These are phyloP conservation scores for Fusarium solani-melongenae DNA, from an alignment of 2,329 filamentous ascomycete species.

Conservation along the genomic window DNA sequence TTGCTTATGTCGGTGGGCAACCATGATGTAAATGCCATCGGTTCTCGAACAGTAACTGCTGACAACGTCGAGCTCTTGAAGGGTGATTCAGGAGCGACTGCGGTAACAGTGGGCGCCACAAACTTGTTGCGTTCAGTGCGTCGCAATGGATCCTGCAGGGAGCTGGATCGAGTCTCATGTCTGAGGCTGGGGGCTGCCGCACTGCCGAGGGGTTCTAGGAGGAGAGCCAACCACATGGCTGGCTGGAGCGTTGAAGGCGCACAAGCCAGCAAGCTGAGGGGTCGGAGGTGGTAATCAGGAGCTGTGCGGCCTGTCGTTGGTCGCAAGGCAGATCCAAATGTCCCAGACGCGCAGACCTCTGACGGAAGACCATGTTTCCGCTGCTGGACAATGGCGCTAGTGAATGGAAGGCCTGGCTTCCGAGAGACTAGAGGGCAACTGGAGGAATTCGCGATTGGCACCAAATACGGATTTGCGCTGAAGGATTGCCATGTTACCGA, in stretches of 20 bases:
- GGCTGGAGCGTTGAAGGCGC: slow-evolving; percentile 2
- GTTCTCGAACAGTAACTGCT: not conserved
- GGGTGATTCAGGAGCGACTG: not conserved
- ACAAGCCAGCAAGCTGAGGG: slow-evolving; percentile 1
- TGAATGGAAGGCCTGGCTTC: slow-evolving; percentile 39
- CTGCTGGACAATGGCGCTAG: slow-evolving; percentile 37
- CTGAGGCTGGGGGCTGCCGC: slow-evolving; percentile 6
- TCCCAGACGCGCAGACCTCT: slow-evolving; percentile 17
- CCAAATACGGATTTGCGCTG: not conserved
- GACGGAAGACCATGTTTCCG: slow-evolving; percentile 39
- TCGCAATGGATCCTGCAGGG: slow-evolving; percentile 1
- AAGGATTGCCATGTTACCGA: slow-evolving; percentile 3
- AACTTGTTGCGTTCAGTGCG: slow-evolving; percentile 13
- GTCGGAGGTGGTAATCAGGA: slow-evolving; percentile 21
- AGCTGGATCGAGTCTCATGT: slow-evolving; percentile 11
- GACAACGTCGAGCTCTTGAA: not conserved
- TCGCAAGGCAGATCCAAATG: slow-evolving; percentile 17
- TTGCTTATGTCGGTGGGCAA: not conserved
- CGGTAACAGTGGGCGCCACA: slow-evolving; percentile 18
- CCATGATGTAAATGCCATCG: not conserved
- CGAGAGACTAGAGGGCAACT: slow-evolving; percentile 31
- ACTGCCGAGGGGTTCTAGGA: not conserved
- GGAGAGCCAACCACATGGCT: not conserved
- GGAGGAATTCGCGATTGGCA: slow-evolving; percentile 26
- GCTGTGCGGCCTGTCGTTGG: slow-evolving; percentile 19